phyloP scores from a whole-genome alignment of 805 yeast species.

The Crinitomyces ghanaensis region DNA sequence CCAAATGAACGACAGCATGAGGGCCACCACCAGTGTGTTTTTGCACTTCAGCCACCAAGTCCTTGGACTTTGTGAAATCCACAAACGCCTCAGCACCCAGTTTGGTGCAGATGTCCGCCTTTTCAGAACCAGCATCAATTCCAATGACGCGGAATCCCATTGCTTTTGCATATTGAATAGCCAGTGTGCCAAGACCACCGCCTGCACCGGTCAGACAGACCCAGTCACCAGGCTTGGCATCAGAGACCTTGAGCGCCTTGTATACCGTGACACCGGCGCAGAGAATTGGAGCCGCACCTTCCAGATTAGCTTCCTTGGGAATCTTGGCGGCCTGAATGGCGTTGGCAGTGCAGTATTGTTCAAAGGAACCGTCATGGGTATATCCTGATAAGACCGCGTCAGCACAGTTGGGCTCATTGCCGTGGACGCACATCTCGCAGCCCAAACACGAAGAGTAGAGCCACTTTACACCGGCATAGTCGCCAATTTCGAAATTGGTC shows the following conservation, averaged over 20 bases:
- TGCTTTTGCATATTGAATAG: constrained; percentile 63
- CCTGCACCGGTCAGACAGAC: constrained; percentile 71
- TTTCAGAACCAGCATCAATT: constrained; percentile 60
- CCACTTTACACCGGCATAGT: constrained; percentile 78
- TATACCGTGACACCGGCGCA: constrained; percentile 90
- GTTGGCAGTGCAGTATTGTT: constrained; percentile 81
- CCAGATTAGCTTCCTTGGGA: constrained; percentile 64
- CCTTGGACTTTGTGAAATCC: constrained; percentile 43
- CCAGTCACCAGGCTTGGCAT: constrained; percentile 59
- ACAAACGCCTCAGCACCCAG: constrained; percentile 57
- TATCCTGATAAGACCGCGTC: constrained; percentile 68
- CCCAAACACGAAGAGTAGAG: constrained; percentile 63
- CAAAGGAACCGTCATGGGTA: constrained; percentile 86
- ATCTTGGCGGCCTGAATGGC: constrained; percentile 77
- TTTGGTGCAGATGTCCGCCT: constrained; percentile 41
- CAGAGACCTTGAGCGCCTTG: constrained; percentile 79
- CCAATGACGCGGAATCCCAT: constrained; percentile 66
- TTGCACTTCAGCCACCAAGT: constrained; percentile 40
- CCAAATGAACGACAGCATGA: constrained; percentile 65
- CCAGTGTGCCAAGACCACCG: constrained; percentile 69
- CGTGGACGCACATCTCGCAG: constrained; percentile 65
- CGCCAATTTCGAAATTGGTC: constrained; percentile 63
- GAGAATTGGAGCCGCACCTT: constrained; percentile 66
- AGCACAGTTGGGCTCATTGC: constrained; percentile 59
- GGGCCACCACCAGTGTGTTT: constrained; percentile 61